Conservation (phyloP, 352 stramenopile genomes). For the Phytopythium kandeliae region DNA sequence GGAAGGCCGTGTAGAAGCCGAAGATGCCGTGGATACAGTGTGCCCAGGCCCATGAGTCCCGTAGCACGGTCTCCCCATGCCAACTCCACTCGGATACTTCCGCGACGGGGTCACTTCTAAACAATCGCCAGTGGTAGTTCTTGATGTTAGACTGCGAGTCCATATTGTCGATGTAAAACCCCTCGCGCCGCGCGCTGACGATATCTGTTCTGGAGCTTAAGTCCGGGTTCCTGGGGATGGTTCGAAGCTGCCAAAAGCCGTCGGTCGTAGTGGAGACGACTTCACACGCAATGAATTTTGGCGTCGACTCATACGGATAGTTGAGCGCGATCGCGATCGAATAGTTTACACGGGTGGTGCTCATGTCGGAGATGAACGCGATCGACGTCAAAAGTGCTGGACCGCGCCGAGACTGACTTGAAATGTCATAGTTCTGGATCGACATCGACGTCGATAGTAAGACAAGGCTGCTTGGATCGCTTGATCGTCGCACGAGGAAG, state of each 20-base stretch:
- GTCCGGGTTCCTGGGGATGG: background rate
- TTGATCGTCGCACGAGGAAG: conserved; percentile 18
- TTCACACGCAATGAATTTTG: background rate
- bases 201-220: background rate
- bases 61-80: no score
- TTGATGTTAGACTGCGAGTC: conserved; percentile 34
- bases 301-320: conserved; percentile 19
- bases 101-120: conserved; percentile 8
- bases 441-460: conserved; percentile 19
- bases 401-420: conserved; percentile 14
- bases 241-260: background rate
- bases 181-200: background rate
- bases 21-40: conserved; percentile 43
- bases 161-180: conserved; percentile 15
- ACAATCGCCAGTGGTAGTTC: conserved; percentile 16
- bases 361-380: conserved; percentile 22
- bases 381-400: conserved; percentile 13
- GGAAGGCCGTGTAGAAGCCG: conserved; percentile 30
- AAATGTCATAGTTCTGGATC: conserved; percentile 20
- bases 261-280: background rate
- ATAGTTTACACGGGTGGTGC: conserved; percentile 8
- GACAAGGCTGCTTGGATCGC: conserved; percentile 11
- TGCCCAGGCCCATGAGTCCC: conserved; percentile 44
- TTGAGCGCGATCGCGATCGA: conserved; percentile 19
- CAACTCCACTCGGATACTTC: conserved; percentile 15